Evolutionary conservation across 257 asterid genomes (phyloP).

Genomic region (Salvia hispanica): DNA sequence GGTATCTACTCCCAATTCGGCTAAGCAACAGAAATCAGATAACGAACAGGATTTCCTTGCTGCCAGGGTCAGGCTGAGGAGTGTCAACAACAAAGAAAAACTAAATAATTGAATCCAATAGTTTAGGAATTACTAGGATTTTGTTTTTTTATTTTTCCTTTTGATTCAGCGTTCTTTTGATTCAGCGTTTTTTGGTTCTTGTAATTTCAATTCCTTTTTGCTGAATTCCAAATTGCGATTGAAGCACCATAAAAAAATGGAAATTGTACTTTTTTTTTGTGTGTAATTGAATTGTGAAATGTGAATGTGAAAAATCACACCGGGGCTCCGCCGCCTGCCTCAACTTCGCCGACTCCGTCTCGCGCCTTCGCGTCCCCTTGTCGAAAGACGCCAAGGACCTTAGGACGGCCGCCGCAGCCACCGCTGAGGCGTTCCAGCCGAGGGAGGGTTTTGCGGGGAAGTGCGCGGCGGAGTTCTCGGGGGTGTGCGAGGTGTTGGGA

Average conservation of each 20-base stretch:
- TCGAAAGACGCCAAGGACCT: conserved; percentile 54
- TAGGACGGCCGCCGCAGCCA: conserved; percentile 53
- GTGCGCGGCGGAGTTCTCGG: too few species aligned
- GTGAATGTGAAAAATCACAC: neutral
- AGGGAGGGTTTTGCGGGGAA: neutral
- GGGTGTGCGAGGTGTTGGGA: neutral
- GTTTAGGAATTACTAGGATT: neutral
- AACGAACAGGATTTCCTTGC: conserved; percentile 25
- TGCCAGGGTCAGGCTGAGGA: conserved; percentile 42
- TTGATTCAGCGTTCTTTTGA: too few species aligned
- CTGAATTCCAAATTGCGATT: conserved; percentile 13
- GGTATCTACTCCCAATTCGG: conserved; percentile 29
- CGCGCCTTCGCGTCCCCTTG: conserved; percentile 49
- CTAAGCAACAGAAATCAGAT: conserved; percentile 23
- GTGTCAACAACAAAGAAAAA: conserved; percentile 27
- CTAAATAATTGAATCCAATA: neutral
- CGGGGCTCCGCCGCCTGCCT: conserved; percentile 55
- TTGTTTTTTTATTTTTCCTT: too few species aligned
- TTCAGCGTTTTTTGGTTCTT: neutral
- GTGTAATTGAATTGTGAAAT: conserved; percentile 3
- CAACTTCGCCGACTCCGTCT: conserved; percentile 76
- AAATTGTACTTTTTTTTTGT: conserved; percentile 3
- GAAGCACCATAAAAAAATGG: conserved; percentile 28
- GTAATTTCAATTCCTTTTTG: neutral
- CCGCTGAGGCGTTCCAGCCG: conserved; percentile 48